Evolutionary conservation across 345 rosid species (phyloP), one percentile per base, ranked within the genome.

Genomic region (Eucalyptus sp.): DNA sequence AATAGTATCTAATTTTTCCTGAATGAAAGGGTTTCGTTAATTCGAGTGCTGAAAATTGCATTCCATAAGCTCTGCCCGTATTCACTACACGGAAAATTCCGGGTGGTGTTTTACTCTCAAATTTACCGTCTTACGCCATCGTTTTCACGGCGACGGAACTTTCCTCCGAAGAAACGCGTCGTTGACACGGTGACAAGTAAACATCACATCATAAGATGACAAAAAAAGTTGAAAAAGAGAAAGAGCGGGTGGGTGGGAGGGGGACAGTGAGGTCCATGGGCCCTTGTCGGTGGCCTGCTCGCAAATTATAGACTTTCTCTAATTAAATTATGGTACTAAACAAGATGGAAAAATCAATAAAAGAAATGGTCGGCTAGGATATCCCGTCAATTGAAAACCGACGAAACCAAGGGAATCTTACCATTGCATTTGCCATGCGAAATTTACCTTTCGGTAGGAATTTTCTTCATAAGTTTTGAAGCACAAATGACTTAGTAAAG

Each of bases 391-490:
- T 29, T 62, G 68, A 62, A 3, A 27, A 24, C 62, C 62, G 29
- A 10, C 62, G 62, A 56, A 56, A 56, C 62, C 68, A 6, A 0
- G 31, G 66, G n/a, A 1, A 60, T 60, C 66, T 60, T 27, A 10
- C 66, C 66, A 13, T 27, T 62, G n/a, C 68, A 62, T 62, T 62
- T 5, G 8, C 68, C 31, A 62, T n/a, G 41, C 41, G 3, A n/a
- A 64, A 33, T n/a, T n/a, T 64, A 15, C 37, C 37, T 15, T 64
- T 64, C 2, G 41, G 20, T 64, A 64, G 7, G 76, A n/a, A 37
- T 76, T 76, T 37, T 7, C 25, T 37, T 10, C 1, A 8, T 2
- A 7, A 37, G 27, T 76, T 37, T 5, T 0, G 7, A 20, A 37
- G 83, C 43, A 22, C 44, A 37, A 33, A 37, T 20, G 1, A 37